Conservation (phyloP, 352 stramenopile genomes). For the Phytophthora aleatoria region DNA sequence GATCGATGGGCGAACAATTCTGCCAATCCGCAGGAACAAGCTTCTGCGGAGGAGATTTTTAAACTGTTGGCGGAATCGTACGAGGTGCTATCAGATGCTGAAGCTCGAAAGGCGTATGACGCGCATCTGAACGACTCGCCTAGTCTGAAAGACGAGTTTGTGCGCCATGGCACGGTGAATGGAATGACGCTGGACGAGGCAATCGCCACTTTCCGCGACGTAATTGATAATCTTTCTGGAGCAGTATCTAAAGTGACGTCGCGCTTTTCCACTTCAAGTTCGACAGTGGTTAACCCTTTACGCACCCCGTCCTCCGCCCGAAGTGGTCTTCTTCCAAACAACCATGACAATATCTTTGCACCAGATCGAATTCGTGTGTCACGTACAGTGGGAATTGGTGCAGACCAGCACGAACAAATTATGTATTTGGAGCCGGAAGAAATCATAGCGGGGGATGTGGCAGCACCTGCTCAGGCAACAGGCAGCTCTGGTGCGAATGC, state of each 20-base stretch:
- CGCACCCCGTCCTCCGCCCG: conserved; percentile 36
- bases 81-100: conserved; percentile 73
- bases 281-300: conserved; percentile 65
- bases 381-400: conserved; percentile 60
- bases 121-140: conserved; percentile 48
- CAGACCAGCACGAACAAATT: conserved; percentile 67
- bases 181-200: conserved; percentile 88
- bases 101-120: conserved; percentile 71
- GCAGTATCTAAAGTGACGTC: conserved; percentile 64
- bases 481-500: conserved; percentile 23
- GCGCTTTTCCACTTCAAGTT: conserved; percentile 72
- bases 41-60: conserved; percentile 79
- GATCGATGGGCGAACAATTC: conserved; percentile 71
- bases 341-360: conserved; percentile 86
- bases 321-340: conserved; percentile 64
- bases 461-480: conserved; percentile 38
- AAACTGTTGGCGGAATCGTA: conserved; percentile 87
- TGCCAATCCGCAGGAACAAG: conserved; percentile 55
- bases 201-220: conserved; percentile 78
- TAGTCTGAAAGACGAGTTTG: conserved; percentile 76
- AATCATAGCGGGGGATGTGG: conserved; percentile 58
- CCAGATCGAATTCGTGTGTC: conserved; percentile 72
- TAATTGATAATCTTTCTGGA: conserved; percentile 66
- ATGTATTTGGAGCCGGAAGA: conserved; percentile 85
- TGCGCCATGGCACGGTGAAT: conserved; percentile 75